phyloP scores from a whole-genome alignment of 2,329 filamentous ascomycete species.

The Pleurostoma richardsiae region DNA sequence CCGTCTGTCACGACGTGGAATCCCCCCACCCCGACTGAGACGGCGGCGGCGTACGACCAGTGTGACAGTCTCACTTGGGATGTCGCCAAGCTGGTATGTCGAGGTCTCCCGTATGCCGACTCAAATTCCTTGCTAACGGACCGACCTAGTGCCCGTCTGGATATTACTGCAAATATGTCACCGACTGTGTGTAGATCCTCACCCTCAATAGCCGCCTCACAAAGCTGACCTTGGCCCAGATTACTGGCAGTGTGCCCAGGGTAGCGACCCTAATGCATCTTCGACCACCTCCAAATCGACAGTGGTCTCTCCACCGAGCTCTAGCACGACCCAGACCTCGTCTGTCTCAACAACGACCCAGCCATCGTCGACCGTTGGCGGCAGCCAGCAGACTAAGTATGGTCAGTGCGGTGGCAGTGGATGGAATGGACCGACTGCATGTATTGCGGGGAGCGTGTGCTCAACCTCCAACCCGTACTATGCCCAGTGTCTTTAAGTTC shows the following conservation, averaged over 20 bases:
- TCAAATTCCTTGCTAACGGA: not conserved
- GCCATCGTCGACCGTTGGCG: not conserved
- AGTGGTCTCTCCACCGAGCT: not conserved
- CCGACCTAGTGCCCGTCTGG: not conserved
- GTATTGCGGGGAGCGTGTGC: not conserved
- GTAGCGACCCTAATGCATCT: not conserved
- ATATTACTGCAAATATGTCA: slow-evolving; percentile 5
- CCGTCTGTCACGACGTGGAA: slow-evolving; percentile 6
- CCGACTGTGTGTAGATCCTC: slow-evolving; percentile 4
- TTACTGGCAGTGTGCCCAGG: slow-evolving; percentile 1
- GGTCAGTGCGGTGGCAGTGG: not conserved
- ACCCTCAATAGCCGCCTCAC: not conserved
- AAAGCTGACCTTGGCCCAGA: slow-evolving; percentile 1
- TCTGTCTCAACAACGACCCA: not conserved
- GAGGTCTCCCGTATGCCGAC: not conserved
- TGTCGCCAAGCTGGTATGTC: slow-evolving; percentile 4
- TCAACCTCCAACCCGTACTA: not conserved
- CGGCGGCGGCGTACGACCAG: slow-evolving; percentile 6
- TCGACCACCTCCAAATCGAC: not conserved
- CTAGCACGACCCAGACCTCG: not conserved
- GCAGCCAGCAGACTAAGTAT: not conserved
- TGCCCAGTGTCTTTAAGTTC: not conserved
- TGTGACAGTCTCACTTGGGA: slow-evolving; percentile 9
- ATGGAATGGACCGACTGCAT: not conserved
- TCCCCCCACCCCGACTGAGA: slow-evolving; percentile 5